Evolutionary conservation across 768 basidiomycete genomes (phyloP).

Genomic region (Russula sp.): DNA sequence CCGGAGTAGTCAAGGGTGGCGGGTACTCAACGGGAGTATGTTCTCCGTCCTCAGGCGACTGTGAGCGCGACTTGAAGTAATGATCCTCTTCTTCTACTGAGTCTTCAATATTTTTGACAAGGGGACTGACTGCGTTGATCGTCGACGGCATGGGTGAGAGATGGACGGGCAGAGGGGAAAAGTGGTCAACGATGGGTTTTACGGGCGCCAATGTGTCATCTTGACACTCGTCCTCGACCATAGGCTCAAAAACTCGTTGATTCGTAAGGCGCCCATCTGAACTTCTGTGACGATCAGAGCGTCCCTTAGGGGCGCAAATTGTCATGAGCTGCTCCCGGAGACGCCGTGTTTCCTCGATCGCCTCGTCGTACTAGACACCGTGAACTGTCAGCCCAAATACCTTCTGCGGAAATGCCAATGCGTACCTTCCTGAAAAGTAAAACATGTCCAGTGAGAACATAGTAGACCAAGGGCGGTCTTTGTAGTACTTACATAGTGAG

Average conservation of each 20-base stretch:
- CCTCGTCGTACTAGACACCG: slow-evolving; percentile 27
- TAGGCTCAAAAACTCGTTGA: slow-evolving; percentile 24
- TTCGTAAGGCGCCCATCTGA: slow-evolving; percentile 11
- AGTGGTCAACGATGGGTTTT: slow-evolving; percentile 23
- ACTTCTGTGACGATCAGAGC: slow-evolving; percentile 24
- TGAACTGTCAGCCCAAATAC: slow-evolving; percentile 8
- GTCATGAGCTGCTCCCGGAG: slow-evolving; percentile 25
- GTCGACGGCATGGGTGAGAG: slow-evolving; percentile 27
- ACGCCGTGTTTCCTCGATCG: slow-evolving; percentile 26
- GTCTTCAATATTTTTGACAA: slow-evolving; percentile 13
- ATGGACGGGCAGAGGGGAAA: slow-evolving; percentile 30
- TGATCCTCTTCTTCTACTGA: slow-evolving; percentile 20
- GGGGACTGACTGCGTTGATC: slow-evolving; percentile 25
- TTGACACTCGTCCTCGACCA: slow-evolving; percentile 26
- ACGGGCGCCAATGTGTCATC: slow-evolving; percentile 10
- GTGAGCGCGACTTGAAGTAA: slow-evolving; percentile 17
- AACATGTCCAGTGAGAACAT: slow-evolving; percentile 10
- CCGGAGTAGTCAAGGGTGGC: slow-evolving; percentile 7
- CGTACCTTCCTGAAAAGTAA: slow-evolving; percentile 26
- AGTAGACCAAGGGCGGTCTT: neutral
- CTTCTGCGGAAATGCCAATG: neutral
- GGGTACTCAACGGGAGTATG: slow-evolving; percentile 24
- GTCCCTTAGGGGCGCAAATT: slow-evolving; percentile 20
- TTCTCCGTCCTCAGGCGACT: slow-evolving; percentile 20
- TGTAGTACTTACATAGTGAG: slow-evolving; percentile 17